Base-by-base conservation (phyloP, 106 monocot species). In the Allium fistulosum region DNA sequence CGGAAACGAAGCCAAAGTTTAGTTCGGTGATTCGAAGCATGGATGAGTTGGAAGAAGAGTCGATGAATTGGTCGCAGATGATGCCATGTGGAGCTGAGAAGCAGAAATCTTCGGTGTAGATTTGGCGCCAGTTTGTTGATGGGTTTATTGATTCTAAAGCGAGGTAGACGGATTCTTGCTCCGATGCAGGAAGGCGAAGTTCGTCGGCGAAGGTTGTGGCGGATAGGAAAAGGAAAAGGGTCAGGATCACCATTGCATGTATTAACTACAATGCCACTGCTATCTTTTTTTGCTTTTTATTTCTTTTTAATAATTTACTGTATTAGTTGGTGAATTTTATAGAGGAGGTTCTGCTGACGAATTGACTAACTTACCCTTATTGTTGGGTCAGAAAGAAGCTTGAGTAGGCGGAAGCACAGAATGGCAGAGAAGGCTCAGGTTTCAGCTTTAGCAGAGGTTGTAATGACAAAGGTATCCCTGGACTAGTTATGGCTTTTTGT, bases 1-100 rank as follows among this genome's bases (percentile, higher is more conserved):
- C 90, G 57, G 90, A 83, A 61, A 90, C 69, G 76, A 81, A 90
- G 60, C 90, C 90, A 72, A 90, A 79, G 83, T 80, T 86, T 79
- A 90, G 80, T 65, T 83, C 90, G 50, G 69, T 67, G 74, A 90
- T 58, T 71, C 86, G 90, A 12, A 59, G 16, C 69, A 10, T 46
- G 10, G 62, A 17, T 5, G 68, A 9, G 26, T 18, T 16, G 66
- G 13, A 50, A 12, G 62, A 17, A 6, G 68, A 9, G 46, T 45
- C 48, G 17, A 11, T 11, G 73, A 78, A 74, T 71, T 79, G 47
- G 68, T 90, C 90, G 76, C 90, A 90, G 58, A 86, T 76, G 65
- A 90, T 15, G 67, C 90, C 90, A 72, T 90, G 90, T 59, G 90
- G 90, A 2, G 83, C 90, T 26, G 78, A 76, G 78, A 83, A 59